Percentiles rank a stretch among this genome's conserved stretches.
These are phyloP conservation scores for Psilocybe subaeruginosa DNA, from an alignment of 768 basidiomycete genomes.

Conservation along the genomic window DNA sequence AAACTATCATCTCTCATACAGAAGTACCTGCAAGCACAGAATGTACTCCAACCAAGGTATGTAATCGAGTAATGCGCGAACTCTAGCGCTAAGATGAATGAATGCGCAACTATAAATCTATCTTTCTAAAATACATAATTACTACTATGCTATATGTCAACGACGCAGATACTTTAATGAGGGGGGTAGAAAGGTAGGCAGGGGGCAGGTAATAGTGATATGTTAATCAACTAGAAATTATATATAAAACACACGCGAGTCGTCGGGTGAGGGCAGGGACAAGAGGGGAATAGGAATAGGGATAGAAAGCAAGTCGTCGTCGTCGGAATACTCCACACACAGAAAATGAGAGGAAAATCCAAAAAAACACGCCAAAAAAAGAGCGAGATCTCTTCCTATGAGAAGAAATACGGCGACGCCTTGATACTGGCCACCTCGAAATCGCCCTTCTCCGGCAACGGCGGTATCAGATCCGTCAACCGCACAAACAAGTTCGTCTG, in stretches of 20 bases:
- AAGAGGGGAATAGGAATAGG: no score
- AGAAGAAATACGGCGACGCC: conserved; percentile 91
- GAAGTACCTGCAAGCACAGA: background rate
- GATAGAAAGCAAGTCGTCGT: no score
- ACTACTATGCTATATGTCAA: background rate
- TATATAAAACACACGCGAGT: background rate
- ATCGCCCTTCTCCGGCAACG: conserved; percentile 79
- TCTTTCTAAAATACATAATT: conserved; percentile 4
- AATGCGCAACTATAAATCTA: background rate
- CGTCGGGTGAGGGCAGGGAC: no score
- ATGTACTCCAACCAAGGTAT: no score
- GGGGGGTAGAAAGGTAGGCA: background rate
- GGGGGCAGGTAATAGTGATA: background rate
- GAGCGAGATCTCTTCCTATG: conserved; percentile 41
- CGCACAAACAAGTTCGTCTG: conserved; percentile 58
- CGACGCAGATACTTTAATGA: background rate
- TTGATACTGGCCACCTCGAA: conserved; percentile 87
- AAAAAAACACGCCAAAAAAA: background rate
- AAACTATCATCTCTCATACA: background rate
- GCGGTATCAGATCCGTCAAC: conserved; percentile 76
- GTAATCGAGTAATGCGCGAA: background rate
- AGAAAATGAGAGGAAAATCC: background rate
- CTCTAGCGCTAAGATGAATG: no score
- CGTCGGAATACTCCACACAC: no score
- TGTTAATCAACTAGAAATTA: background rate